These are phyloP conservation scores for Lipomyces lipofer DNA, from an alignment of 805 yeast genomes.

Conservation along the genomic window DNA sequence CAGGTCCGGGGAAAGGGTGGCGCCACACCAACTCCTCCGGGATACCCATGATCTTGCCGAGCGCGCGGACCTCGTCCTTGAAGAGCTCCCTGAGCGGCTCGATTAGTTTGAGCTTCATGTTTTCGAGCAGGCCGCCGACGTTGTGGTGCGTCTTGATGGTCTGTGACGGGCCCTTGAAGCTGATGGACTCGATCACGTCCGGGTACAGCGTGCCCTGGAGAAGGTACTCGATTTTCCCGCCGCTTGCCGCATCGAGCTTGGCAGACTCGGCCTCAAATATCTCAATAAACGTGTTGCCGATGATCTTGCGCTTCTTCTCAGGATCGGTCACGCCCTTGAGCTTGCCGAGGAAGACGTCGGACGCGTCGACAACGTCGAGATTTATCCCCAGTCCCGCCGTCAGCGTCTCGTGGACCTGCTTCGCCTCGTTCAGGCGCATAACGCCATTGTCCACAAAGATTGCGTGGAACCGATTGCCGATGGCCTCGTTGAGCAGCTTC, in stretches of 20 bases:
- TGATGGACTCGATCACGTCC: constrained; percentile 96
- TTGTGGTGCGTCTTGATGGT: constrained; percentile 99
- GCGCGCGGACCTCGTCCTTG: constrained; percentile 97
- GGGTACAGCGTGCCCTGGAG: constrained; percentile 98
- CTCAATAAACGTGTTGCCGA: constrained; percentile 96
- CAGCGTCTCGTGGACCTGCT: constrained; percentile 80
- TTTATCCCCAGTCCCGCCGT: constrained; percentile 93
- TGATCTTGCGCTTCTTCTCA: constrained; percentile 97
- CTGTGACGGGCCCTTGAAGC: constrained; percentile 99
- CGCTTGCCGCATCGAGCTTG: constrained; percentile 83
- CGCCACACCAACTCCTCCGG: constrained; percentile 98
- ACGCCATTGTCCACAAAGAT: constrained; percentile 97
- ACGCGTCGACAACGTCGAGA: constrained; percentile 90
- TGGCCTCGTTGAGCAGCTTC: constrained; percentile 95
- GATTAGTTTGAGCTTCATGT: constrained; percentile 96
- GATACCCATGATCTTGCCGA: constrained; percentile 92
- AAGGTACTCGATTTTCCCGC: constrained; percentile 86
- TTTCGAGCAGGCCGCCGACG: constrained; percentile 95
- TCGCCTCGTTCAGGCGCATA: constrained; percentile 92
- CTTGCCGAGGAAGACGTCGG: constrained; percentile 81
- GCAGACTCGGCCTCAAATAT: constrained; percentile 97
- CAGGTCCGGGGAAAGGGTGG: constrained; percentile 99
- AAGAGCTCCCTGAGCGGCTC: constrained; percentile 98
- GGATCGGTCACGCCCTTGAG: constrained; percentile 96
- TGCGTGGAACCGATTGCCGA: constrained; percentile 98